Percentiles rank a stretch among this genome's conserved stretches.
These are phyloP conservation scores for Dunaliella primolecta DNA, from an alignment of 139 green algal genomes.

Conservation along the genomic window DNA sequence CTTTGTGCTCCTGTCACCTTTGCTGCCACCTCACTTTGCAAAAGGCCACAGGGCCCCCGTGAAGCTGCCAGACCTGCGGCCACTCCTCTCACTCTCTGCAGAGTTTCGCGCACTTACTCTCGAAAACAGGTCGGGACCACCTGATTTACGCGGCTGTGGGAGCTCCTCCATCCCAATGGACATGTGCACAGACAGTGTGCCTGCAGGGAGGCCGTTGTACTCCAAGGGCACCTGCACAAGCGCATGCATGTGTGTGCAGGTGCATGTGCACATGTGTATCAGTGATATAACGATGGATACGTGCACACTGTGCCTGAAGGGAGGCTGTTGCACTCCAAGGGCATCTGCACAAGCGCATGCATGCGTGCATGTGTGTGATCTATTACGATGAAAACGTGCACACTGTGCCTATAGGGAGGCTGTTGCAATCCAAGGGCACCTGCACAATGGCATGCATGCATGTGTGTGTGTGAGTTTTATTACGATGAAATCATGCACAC, in stretches of 20 bases:
- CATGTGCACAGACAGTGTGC: constrained; percentile 22
- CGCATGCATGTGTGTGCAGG: too few relatives aligned
- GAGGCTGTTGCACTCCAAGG: constrained; percentile 25
- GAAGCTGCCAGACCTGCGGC: neutral
- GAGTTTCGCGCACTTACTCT: neutral
- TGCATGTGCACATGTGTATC: neutral
- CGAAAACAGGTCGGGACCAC: neutral
- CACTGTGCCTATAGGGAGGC: neutral
- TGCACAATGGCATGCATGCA: too few relatives aligned
- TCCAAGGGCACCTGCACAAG: constrained; percentile 8
- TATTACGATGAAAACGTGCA: neutral
- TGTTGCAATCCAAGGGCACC: neutral
- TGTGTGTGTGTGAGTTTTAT: neutral
- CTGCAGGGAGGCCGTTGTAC: constrained; percentile 36
- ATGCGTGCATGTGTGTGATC: neutral
- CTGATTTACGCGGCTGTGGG: neutral
- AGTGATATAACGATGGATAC: neutral
- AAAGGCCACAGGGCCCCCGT: too few relatives aligned
- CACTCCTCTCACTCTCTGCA: neutral
- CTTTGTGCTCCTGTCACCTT: too few relatives aligned
- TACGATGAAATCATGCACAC: neutral
- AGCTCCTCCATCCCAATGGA: constrained; percentile 5
- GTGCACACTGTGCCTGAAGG: constrained; percentile 22
- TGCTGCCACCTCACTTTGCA: too few relatives aligned
- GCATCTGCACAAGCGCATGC: constrained; percentile 3